Evolutionary conservation across 169 alveolate species (phyloP).

Genomic region (Eimeria maxima): DNA sequence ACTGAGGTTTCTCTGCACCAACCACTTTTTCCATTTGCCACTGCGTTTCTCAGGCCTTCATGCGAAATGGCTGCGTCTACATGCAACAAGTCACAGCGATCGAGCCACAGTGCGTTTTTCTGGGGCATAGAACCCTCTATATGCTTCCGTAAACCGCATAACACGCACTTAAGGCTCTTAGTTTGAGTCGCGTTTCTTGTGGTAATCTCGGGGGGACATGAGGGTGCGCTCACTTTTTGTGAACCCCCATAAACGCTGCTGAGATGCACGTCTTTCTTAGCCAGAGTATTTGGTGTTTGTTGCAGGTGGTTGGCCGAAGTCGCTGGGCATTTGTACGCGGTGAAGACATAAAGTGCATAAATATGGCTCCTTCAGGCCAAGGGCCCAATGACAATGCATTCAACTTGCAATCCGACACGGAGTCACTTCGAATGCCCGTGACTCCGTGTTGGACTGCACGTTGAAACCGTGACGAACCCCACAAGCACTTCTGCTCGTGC

Average conservation of each 20-base stretch:
- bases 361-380: background rate
- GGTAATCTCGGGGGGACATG: background rate
- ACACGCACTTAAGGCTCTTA: background rate
- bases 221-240: background rate
- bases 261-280: background rate
- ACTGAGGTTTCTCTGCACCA: background rate
- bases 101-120: constrained; percentile 40
- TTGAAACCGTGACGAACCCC: background rate
- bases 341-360: background rate
- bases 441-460: background rate
- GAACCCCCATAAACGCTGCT: background rate
- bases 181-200: background rate
- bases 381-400: background rate
- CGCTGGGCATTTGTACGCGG: constrained; percentile 63
- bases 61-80: constrained; percentile 79
- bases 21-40: background rate
- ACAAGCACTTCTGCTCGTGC: background rate
- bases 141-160: background rate
- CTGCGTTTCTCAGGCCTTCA: constrained; percentile 46
- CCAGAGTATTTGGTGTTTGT: background rate
- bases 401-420: too few species aligned
- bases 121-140: background rate
- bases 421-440: background rate
- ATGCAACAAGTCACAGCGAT: constrained; percentile 74
- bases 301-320: constrained; percentile 74